Evolutionary conservation across 169 alveolate species (phyloP).

Genomic region (Plasmodium fragile): DNA sequence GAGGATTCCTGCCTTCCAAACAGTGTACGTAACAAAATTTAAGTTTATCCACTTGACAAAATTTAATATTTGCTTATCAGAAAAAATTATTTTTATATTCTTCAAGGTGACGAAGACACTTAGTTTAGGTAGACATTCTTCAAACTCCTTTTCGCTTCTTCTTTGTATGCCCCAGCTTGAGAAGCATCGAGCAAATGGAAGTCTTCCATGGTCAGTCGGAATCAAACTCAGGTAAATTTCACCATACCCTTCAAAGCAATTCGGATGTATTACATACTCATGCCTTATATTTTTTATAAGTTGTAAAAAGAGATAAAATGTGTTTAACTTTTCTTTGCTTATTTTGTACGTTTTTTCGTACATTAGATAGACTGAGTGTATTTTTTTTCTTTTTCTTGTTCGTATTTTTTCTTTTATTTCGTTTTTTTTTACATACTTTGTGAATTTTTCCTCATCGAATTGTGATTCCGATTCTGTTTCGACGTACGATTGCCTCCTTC

Average conservation of each 20-base stretch:
- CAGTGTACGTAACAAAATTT: slow-evolving; percentile 24
- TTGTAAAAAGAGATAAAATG: slow-evolving; percentile 56
- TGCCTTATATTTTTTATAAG: slow-evolving; percentile 71
- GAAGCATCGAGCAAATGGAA: slow-evolving; percentile 76
- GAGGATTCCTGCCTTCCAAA: slow-evolving; percentile 69
- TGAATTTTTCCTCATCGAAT: slow-evolving; percentile 8
- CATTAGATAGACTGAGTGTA: slow-evolving; percentile 68
- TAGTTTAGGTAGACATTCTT: slow-evolving; percentile 74
- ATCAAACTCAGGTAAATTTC: slow-evolving; percentile 75
- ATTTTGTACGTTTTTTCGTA: slow-evolving; percentile 74
- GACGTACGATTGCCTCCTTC: neutral
- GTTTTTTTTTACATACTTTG: slow-evolving; percentile 33
- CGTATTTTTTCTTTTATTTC: slow-evolving; percentile 75
- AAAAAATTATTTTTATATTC: slow-evolving; percentile 67
- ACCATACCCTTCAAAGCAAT: slow-evolving; percentile 68
- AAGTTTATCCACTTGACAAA: slow-evolving; percentile 65
- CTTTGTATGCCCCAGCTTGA: slow-evolving; percentile 75
- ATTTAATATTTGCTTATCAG: slow-evolving; percentile 67
- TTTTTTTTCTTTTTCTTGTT: slow-evolving; percentile 60
- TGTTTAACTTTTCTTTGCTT: slow-evolving; percentile 36
- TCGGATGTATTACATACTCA: slow-evolving; percentile 68
- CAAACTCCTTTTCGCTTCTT: slow-evolving; percentile 68
- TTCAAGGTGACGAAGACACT: slow-evolving; percentile 67
- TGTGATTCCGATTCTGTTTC: neutral
- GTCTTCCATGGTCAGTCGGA: slow-evolving; percentile 75